These are phyloP conservation scores for Leucogyrophana mollusca DNA, from an alignment of 768 basidiomycete genomes.

Conservation along the genomic window DNA sequence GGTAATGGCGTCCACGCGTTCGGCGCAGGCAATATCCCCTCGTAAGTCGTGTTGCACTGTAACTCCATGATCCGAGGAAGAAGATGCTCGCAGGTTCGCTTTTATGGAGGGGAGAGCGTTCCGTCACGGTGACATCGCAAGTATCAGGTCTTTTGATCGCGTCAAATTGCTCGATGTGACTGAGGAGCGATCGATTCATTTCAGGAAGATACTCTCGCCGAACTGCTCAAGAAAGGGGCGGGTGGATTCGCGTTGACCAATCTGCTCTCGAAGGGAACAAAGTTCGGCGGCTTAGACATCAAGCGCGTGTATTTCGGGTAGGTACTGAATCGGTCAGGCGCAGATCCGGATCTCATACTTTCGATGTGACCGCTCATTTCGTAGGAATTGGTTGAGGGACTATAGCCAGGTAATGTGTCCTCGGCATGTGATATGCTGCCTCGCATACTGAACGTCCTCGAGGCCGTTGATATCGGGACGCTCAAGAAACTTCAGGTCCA, in stretches of 20 bases:
- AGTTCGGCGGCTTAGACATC: conserved; percentile 78
- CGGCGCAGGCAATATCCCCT: conserved; percentile 86
- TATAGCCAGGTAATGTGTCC: conserved; percentile 66
- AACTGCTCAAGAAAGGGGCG: conserved; percentile 56
- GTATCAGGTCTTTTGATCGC: conserved; percentile 26
- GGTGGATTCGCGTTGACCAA: conserved; percentile 58
- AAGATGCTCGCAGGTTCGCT: conserved; percentile 51
- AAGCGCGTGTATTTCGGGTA: conserved; percentile 85
- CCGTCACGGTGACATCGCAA: conserved; percentile 85
- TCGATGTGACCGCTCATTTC: neutral
- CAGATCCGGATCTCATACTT: neutral
- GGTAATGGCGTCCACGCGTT: conserved; percentile 66
- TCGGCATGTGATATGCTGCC: neutral
- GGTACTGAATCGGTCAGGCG: conserved; percentile 14
- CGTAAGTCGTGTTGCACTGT: conserved; percentile 35
- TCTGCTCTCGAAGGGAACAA: conserved; percentile 56
- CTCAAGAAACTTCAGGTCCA: conserved; percentile 70
- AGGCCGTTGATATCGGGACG: conserved; percentile 84
- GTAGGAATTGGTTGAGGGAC: conserved; percentile 85
- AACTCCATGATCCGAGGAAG: neutral
- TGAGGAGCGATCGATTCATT: too few species aligned
- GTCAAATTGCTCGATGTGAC: conserved; percentile 15
- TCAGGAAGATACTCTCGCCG: conserved; percentile 70
- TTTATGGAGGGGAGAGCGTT: conserved; percentile 86
- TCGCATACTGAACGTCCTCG: neutral